Base-by-base conservation (phyloP, 352 stramenopile species). In the Globisporangium echinulatum region DNA sequence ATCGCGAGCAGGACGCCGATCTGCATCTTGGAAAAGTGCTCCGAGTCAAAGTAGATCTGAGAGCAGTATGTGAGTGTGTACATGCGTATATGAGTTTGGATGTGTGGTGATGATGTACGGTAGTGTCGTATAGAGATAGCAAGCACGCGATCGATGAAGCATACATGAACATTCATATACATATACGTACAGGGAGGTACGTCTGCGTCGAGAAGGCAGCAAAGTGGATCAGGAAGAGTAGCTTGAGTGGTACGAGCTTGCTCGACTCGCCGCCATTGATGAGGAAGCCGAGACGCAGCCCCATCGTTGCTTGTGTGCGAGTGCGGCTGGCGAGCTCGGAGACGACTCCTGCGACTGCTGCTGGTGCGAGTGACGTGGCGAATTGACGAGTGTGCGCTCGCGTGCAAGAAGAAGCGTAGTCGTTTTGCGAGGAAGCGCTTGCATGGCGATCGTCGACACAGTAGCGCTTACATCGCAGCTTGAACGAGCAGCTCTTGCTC, bases 11-110 rank as follows among this genome's bases (percentile, higher is more conserved):
- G 52, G 15, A 92, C 66, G 38, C 79, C 82, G 60, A 92, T 92
- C 72, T 92, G 82, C 66, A 90, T 75, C 75, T 87, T 87, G 72
- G 74, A 66, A 47, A 76, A 84, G 67, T 84, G 59, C 19, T 74
- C 58, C 33, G 62, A 78, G 50, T 82, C 73, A 62, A 79, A 82
- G 69, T 79, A 82, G 59, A 79, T 72, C 72, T 80, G 25, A 33
- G 25, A 33, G 25, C 25, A 33, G 56, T 9, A 7, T 37, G 49
- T 37, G 19, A 7, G 10, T 39, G 49, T 38, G 36, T 39, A n/a
- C 10, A 5, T 15, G 8, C 7, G 19, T 33, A 33, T 33, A 3
- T 33, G 25, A 33, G 25, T 33, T 33, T 33, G 25, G 25, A 33
- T 33, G 25, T 3, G 25, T 33, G 25, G 25, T 33, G 52, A 11